Conservation (phyloP, 1,284 basidiomycete genomes). For the Microbotryomycetes sp. region DNA sequence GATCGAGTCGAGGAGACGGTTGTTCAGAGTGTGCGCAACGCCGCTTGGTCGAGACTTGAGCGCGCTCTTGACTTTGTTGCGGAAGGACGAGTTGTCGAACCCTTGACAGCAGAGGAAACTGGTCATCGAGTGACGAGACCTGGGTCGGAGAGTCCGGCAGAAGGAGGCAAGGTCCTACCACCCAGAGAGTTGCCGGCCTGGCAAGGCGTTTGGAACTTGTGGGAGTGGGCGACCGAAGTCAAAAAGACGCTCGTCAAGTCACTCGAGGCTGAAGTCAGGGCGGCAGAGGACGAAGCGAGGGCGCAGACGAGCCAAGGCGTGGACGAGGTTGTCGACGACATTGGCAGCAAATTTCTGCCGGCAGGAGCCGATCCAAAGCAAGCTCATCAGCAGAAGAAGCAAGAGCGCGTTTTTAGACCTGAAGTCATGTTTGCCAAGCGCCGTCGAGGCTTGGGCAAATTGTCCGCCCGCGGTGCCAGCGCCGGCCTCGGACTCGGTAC, state of each 20-base stretch:
- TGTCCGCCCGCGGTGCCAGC: slow-evolving; percentile 25
- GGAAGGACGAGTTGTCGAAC: slow-evolving; percentile 21
- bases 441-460: slow-evolving; percentile 47
- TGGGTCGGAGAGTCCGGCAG: background rate
- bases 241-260: slow-evolving; percentile 68
- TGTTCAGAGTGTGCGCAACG: slow-evolving; percentile 51
- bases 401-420: slow-evolving; percentile 77
- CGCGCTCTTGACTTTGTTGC: slow-evolving; percentile 52
- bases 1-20: slow-evolving; percentile 74
- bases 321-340: slow-evolving; percentile 52
- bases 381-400: slow-evolving; percentile 1
- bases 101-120: background rate
- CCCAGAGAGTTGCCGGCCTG: slow-evolving; percentile 62
- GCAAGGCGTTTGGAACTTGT: slow-evolving; percentile 76
- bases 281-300: slow-evolving; percentile 80
- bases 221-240: slow-evolving; percentile 84
- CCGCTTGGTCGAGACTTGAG: slow-evolving; percentile 48
- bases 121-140: background rate
- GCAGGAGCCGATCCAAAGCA: slow-evolving; percentile 47
- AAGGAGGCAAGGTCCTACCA: slow-evolving; percentile 32
- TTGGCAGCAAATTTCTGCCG: slow-evolving; percentile 76
- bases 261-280: slow-evolving; percentile 70
- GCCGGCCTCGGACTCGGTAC: slow-evolving; percentile 40
- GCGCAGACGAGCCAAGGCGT: slow-evolving; percentile 63
- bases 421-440: slow-evolving; percentile 82